These are phyloP conservation scores for Avena atlantica DNA, from an alignment of 176 grass and related monocot genomes.

Conservation along the genomic window DNA sequence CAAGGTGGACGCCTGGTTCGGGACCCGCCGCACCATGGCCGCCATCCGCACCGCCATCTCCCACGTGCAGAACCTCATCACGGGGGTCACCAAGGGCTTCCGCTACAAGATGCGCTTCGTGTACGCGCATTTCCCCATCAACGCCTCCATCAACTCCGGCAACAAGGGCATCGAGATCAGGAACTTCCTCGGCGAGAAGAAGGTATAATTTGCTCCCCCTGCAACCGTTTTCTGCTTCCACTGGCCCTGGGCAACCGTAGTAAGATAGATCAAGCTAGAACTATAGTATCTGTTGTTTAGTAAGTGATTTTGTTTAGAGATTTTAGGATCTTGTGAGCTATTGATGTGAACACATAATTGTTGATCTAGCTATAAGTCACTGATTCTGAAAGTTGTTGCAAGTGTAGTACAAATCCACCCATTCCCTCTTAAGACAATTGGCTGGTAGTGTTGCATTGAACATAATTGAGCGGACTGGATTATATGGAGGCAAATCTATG, in stretches of 20 bases:
- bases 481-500: not conserved
- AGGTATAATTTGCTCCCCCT: conserved; percentile 41
- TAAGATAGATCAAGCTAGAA: too few relatives aligned
- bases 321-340: not conserved
- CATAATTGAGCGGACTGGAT: not conserved
- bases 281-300: not conserved
- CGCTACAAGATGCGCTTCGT: conserved; percentile 86
- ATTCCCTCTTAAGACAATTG: not conserved
- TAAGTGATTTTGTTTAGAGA: not conserved
- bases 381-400: too few relatives aligned
- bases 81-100: conserved; percentile 78
- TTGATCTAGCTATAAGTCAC: too few relatives aligned
- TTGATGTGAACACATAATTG: too few relatives aligned
- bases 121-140: conserved; percentile 88
- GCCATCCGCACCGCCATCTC: conserved; percentile 87
- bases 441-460: not conserved
- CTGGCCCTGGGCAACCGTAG: too few relatives aligned
- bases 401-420: not conserved
- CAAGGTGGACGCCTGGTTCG: conserved; percentile 80
- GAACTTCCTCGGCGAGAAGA: conserved; percentile 88
- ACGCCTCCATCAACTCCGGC: conserved; percentile 63
- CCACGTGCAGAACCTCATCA: conserved; percentile 89
- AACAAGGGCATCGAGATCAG: conserved; percentile 76
- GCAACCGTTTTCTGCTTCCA: too few relatives aligned
- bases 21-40: conserved; percentile 74